These are phyloP conservation scores for Paecilomyces dactylethromorphus DNA, from an alignment of 2,329 filamentous ascomycete genomes.

Conservation along the genomic window DNA sequence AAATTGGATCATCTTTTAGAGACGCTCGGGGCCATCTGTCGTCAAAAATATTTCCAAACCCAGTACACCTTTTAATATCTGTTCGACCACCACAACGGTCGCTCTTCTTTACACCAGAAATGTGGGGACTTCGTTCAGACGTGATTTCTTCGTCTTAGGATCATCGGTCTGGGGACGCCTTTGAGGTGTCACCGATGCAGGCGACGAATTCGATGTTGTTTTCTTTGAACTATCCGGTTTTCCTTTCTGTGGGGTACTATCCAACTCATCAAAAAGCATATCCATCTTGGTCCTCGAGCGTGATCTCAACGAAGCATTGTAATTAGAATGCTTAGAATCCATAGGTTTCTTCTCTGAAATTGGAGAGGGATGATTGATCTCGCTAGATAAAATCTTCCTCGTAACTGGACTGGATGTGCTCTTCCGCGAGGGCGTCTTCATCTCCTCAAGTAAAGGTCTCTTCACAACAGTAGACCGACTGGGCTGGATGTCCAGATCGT, in stretches of 20 bases:
- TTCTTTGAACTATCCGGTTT: conserved; percentile 2
- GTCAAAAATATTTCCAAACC: conserved; percentile 8
- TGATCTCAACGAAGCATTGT: conserved; percentile 4
- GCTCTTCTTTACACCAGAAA: conserved; percentile 30
- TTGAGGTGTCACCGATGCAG: conserved; percentile 10
- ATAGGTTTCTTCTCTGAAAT: conserved; percentile 4
- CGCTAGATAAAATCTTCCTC: background rate
- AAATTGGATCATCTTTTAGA: background rate
- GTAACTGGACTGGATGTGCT: conserved; percentile 1
- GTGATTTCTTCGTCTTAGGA: conserved; percentile 26
- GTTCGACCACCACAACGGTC: background rate
- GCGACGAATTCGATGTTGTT: conserved; percentile 6
- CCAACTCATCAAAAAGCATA: conserved; percentile 32
- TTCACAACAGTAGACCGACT: conserved; percentile 1
- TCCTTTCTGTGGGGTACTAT: conserved; percentile 26
- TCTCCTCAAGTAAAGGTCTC: conserved; percentile 4
- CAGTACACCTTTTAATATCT: conserved; percentile 3
- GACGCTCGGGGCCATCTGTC: conserved; percentile 1
- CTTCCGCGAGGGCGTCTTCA: background rate
- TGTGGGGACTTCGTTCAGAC: conserved; percentile 38
- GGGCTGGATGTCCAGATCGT: conserved; percentile 25
- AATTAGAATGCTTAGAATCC: conserved; percentile 5
- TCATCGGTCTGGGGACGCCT: conserved; percentile 10
- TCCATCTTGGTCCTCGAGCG: conserved; percentile 21
- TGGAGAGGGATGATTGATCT: background rate